Evolutionary conservation across 2,329 filamentous ascomycete species (phyloP), one percentile per base, ranked within the genome.

Genomic region (Hirsutella rhossiliensis): DNA sequence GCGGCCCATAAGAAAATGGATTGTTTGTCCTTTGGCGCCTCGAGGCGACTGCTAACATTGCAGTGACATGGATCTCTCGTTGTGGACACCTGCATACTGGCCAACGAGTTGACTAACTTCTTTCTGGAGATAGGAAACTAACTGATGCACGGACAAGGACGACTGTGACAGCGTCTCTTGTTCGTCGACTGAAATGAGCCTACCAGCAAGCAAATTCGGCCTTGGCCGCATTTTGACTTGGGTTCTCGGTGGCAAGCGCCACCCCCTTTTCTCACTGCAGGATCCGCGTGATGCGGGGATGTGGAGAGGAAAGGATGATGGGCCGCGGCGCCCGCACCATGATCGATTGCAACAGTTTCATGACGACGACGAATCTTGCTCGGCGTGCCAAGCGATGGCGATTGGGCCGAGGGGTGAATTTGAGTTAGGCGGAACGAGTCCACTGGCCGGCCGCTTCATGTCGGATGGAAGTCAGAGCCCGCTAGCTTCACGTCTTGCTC

Each of bases 181-280:
- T 23, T 23, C 4, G n/a, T n/a, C n/a, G n/a, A n/a, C n/a, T n/a
- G n/a, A n/a, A n/a, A n/a, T n/a, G 38, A 36, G 15, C 19, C 11
- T 31, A 27, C 38, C 29, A 18, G 38, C n/a, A 28, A 36, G 18
- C n/a, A 18, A 19, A 19, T n/a, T 19, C 17, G 28, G 17, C 30
- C 32, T 30, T 4, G 11, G 19, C 27, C 40, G 31, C 31, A 23
- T 30, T 31, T 36, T 29, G 39, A 18, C 34, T 17, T 41, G 43
- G 28, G 12, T 20, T 20, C 40, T 40, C 18, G 37, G 46, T 42
- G 41, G 45, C 47, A 38, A 49, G 44, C 47, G 53, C 38, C 55
- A 52, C 49, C 50, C 54, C 52, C 60, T 72, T 73, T 73, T 69
- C 72, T 75, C 73, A 71, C 69, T 72, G 63, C 67, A 63, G 50